Evolutionary conservation across 176 grass and related monocot species (phyloP), one percentile per base, ranked within the genome.

Genomic region (Musa schizocarpa): DNA sequence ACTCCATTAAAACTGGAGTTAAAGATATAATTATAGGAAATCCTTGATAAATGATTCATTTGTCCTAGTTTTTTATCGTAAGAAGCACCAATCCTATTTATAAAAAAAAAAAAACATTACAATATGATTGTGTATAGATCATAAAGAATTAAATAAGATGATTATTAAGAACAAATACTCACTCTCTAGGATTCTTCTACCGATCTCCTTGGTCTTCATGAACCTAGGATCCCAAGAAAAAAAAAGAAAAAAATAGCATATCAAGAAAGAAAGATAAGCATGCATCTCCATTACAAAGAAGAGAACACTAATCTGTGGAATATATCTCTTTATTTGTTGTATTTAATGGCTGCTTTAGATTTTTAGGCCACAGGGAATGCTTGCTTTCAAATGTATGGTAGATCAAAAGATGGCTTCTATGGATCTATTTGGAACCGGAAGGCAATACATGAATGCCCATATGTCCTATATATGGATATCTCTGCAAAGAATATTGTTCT

Each of bases 31-130:
- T 5, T 34, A 4, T 5, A 5, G 0, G 3, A 34, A 4, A 34
- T 34, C 3, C 34, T 34, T 34, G 4, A 34, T 34, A 34, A 34
- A 34, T 34, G 34, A 0, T 34, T 34, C 4, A 34, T 34, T 34
- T 0, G 4, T 0, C 26, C 3, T 34, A 34, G 0, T 0, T 34
- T 5, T 34, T 4, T 0, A 34, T 3, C 2, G 0, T n/a, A 22
- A 2, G 27, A 0, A 29, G 2, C 27, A 29, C 27, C 2, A 29
- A 29, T 29, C 27, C 27, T 29, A 29, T 29, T 29, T 2, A 29
- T 29, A 29, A 29, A 2, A 0, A 29, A 29, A 29, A 29, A 29
- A 29, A 0, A 24, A 24, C 1, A 3, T 3, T 1, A 29, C 2
- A 29, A 29, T 29, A 2, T 2, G 2, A 29, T 29, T 29, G 1